Conservation (phyloP, 805 yeast species). For the Lachancea sp. region DNA sequence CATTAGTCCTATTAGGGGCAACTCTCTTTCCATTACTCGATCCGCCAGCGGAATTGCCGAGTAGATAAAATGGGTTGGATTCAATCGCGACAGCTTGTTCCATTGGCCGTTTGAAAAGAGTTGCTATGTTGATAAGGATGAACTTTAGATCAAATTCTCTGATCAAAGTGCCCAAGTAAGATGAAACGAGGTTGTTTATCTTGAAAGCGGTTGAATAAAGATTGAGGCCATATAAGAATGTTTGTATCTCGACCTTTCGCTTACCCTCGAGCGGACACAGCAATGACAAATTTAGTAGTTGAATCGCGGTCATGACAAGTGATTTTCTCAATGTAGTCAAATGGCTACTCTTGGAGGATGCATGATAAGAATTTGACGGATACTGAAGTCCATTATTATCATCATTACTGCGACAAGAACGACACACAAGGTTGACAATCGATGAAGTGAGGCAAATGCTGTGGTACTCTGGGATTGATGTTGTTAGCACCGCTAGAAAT, state of each 20-base stretch:
- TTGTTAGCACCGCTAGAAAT: conserved; percentile 50
- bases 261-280: conserved; percentile 3
- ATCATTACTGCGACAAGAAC: conserved; percentile 38
- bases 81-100: conserved; percentile 35
- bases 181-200: conserved; percentile 6
- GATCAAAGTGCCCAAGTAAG: conserved; percentile 43
- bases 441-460: conserved; percentile 57
- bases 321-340: conserved; percentile 37
- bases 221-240: conserved; percentile 11
- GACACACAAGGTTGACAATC: conserved; percentile 54
- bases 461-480: conserved; percentile 44
- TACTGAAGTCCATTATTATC: conserved; percentile 43
- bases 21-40: conserved; percentile 7
- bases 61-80: conserved; percentile 32
- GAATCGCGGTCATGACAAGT: conserved; percentile 51
- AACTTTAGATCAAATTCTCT: conserved; percentile 50
- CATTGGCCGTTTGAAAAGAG: conserved; percentile 43
- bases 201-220: conserved; percentile 5
- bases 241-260: not conserved
- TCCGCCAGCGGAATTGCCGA: conserved; percentile 15
- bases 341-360: conserved; percentile 22
- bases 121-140: conserved; percentile 42
- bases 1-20: conserved; percentile 11
- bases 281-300: conserved; percentile 33
- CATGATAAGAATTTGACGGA: conserved; percentile 27